Evolutionary conservation across 768 basidiomycete genomes (phyloP), one percentile per base, ranked within the genome.

Genomic region (Suillus subluteus): DNA sequence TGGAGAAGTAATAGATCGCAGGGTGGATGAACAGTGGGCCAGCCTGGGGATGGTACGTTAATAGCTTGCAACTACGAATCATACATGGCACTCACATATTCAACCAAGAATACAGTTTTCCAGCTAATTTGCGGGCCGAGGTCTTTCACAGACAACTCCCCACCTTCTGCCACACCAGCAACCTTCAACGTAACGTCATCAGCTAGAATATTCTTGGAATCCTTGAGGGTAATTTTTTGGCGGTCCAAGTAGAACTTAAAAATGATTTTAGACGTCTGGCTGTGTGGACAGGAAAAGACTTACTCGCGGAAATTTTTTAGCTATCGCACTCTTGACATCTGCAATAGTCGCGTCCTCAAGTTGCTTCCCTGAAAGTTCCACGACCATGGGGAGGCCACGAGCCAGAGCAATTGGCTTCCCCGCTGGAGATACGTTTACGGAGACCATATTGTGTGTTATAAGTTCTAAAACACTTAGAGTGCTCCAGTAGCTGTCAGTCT

Each of bases 1-100:
- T 75, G 0, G 91, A 90, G 68, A 88, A 87, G 73, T 89, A 79
- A 76, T 94, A 96, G 58, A 97, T 78, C 18, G 95, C 74, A 0
- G 97, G 94, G 77, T 98, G 96, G 69, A 98, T 89, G 69, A 97
- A 63, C 54, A 99, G 83, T 0, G 96, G 96, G 1, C 98, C 98
- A 63, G 82, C 80, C 96, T 98, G 71, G 3, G 41, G 65, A 23
- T 44, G 16, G 58, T 26, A 15, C 23, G 54, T 71, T 38, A 67
- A 67, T 62, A 55, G 44, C 32, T 40, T 62, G 43, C 44, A 26
- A 38, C 13, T 12, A 62, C 44, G 64, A 64, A 65, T 23, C 38
- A 30, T 44, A 30, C 12, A 77, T 79, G 26, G 43, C 18, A 38
- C 95, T 73, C 79, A 96, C 96, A 73, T 99, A 99, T 96, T 99